These are phyloP conservation scores for Hyphodiscus hymeniophilus DNA, from an alignment of 495 filamentous ascomycete genomes.

Conservation along the genomic window DNA sequence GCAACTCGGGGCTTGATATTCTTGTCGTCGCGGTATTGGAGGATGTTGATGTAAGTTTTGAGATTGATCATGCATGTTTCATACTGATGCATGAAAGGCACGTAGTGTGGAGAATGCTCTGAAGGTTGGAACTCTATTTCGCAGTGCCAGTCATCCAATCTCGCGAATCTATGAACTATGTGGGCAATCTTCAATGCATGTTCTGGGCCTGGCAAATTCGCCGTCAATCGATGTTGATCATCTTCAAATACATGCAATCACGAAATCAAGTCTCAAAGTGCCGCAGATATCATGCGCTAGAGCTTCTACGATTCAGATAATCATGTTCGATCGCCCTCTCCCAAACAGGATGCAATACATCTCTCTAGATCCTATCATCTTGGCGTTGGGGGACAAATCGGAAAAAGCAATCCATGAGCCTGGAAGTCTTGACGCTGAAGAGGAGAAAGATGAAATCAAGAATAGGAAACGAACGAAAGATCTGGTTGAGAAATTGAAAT, in stretches of 20 bases:
- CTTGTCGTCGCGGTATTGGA: constrained; percentile 85
- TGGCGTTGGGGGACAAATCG: constrained; percentile 77
- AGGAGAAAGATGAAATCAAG: constrained; percentile 50
- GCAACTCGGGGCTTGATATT: constrained; percentile 84
- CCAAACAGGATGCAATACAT: constrained; percentile 94
- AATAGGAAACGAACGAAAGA: constrained; percentile 43
- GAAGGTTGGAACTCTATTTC: constrained; percentile 72
- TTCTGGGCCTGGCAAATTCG: constrained; percentile 73
- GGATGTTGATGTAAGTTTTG: constrained; percentile 69
- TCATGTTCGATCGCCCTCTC: constrained; percentile 79
- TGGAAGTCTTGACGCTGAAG: constrained; percentile 50
- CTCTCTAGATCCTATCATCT: constrained; percentile 78
- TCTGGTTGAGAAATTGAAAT: constrained; percentile 81
- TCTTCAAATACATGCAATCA: constrained; percentile 62
- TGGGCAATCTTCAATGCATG: constrained; percentile 72
- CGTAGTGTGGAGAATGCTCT: constrained; percentile 82
- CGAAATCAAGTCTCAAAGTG: constrained; percentile 43
- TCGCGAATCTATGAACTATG: constrained; percentile 76
- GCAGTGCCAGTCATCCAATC: constrained; percentile 75
- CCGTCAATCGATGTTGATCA: constrained; percentile 49
- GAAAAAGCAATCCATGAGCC: constrained; percentile 28
- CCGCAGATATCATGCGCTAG: constrained; percentile 67
- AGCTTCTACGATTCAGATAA: constrained; percentile 68
- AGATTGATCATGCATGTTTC: not conserved
- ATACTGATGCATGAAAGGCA: constrained; percentile 28